phyloP scores from a whole-genome alignment of 2,329 filamentous ascomycete species.

The Bimuria novae-zelandiae region DNA sequence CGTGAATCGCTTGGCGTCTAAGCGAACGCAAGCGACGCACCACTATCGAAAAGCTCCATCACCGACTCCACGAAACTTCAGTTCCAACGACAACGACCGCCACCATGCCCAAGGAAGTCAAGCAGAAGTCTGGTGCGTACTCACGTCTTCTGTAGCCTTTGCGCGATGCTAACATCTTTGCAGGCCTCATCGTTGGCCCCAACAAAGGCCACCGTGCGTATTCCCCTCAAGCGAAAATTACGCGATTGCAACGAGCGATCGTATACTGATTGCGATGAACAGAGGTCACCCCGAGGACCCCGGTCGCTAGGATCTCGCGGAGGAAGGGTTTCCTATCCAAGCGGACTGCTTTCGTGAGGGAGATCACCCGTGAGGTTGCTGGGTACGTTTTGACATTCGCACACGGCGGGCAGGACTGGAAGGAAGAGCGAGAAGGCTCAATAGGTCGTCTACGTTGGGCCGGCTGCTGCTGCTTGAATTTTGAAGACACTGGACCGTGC shows the following conservation, averaged over 20 bases:
- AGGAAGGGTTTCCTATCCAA: constrained; percentile 97
- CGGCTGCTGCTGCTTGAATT: background rate
- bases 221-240: constrained; percentile 19
- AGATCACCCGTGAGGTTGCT: constrained; percentile 98
- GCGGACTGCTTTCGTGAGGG: constrained; percentile 94
- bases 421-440: constrained; percentile 3
- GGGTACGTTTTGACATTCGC: constrained; percentile 65
- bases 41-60: constrained; percentile 17
- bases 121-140: constrained; percentile 53
- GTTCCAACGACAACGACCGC: constrained; percentile 41
- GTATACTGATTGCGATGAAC: constrained; percentile 32
- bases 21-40: too few relatives aligned
- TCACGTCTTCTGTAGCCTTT: background rate
- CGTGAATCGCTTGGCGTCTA: constrained; percentile 8
- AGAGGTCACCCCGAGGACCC: constrained; percentile 58
- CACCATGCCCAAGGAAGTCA: constrained; percentile 59
- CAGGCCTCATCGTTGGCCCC: constrained; percentile 61
- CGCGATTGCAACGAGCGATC: constrained; percentile 17
- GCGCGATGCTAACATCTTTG: constrained; percentile 16
- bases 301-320: constrained; percentile 59
- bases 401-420: constrained; percentile 1
- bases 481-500: constrained; percentile 1
- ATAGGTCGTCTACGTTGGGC: background rate
- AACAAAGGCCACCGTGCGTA: constrained; percentile 70
- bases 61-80: constrained; percentile 16